Evolutionary conservation across 2,329 filamentous ascomycete species (phyloP).

Genomic region (Calonectria henricotiae): DNA sequence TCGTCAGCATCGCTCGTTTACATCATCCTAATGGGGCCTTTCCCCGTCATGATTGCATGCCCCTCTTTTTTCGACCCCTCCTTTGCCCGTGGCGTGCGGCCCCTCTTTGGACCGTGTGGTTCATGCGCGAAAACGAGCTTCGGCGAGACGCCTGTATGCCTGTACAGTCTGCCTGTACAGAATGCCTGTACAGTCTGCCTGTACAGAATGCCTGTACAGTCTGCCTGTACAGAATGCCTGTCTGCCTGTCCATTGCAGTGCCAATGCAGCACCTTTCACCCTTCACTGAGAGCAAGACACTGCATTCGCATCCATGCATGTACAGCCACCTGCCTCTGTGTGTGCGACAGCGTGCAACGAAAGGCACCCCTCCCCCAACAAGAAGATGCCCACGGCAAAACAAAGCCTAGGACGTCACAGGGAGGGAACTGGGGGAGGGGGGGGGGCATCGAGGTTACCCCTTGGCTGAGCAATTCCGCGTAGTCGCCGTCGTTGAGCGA

Average conservation of each 20-base stretch:
- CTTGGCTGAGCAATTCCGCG: background rate
- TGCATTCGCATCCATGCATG: background rate
- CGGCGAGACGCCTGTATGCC: background rate
- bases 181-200: background rate
- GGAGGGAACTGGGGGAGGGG: background rate
- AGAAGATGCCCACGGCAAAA: constrained; percentile 14
- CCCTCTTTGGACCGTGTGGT: constrained; percentile 17
- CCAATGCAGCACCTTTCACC: no score
- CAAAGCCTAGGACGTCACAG: no score
- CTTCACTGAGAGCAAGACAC: no score
- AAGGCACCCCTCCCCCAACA: background rate
- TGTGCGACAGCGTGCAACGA: background rate
- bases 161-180: background rate
- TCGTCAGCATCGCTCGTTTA: background rate
- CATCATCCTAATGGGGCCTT: background rate
- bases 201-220: background rate
- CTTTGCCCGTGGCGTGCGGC: constrained; percentile 4
- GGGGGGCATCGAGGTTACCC: constrained; percentile 18
- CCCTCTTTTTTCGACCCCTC: constrained; percentile 23
- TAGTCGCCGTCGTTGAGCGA: background rate
- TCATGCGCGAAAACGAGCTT: constrained; percentile 16
- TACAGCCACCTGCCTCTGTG: background rate
- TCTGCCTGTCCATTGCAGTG: no score
- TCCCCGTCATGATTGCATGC: constrained; percentile 11
- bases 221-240: background rate